Base-by-base conservation (phyloP, 2,329 filamentous ascomycete genomes). In the Paraphoma sp. region DNA sequence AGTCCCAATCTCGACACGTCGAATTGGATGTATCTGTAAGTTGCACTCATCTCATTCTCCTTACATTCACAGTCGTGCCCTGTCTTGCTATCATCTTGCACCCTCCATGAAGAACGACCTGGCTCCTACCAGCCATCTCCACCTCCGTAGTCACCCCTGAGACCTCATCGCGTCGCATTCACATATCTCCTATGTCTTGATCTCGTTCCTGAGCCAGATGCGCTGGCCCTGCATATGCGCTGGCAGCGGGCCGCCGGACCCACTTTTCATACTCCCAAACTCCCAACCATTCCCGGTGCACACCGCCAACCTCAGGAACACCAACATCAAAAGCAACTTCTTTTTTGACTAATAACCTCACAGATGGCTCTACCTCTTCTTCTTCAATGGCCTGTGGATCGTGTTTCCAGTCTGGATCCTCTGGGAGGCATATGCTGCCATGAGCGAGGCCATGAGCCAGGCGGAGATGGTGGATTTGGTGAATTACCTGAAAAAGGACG, bases 311-410 rank as follows among this genome's bases (percentile, higher is more conserved):
- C 45, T n/a, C 44, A 53, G 17, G 50, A 43, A 17, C 30, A 33
- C 17, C 30, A 56, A 46, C 28, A 38, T 23, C 17, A 9, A 1
- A 46, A 4, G 6, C 12, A 16, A 36, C 58, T 23, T 23, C 23
- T 5, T 5, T 23, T 23, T 23, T 23, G 23, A 23, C 23, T 63
- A 36, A 52, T 44, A 46, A 47, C 23, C 14, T 40, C 41, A 31
- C 45, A 79, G 77, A 17, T 88, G 86, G 84, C 73, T 89, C 10
- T 89, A 89, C 64, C 73, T 89, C 60, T 73, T 84, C 56, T 87
- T 88, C 73, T 89, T 89, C 76, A 89, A 89, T 67, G 83, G 79
- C 16, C 74, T 89, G 3, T 88, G 86, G 86, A 86, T 88, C 14
- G 80, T 81, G 59, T 79, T 87, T 56, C 85, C 86, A 1, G 57